Evolutionary conservation across 345 rosid genomes (phyloP), one percentile per base, ranked within the genome.

Genomic region (Lagerstroemia speciosa): DNA sequence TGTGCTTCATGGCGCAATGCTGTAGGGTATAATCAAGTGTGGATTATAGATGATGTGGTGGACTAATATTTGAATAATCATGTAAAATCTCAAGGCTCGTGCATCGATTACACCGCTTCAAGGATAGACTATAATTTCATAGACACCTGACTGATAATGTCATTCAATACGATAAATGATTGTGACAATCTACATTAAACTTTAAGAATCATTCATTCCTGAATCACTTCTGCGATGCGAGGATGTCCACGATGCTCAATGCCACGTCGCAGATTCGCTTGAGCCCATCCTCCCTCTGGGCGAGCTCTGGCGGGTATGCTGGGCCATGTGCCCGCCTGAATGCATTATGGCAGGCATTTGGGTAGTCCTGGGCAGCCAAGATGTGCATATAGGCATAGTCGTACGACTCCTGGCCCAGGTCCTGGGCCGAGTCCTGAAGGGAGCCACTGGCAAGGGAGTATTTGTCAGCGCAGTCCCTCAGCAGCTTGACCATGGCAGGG

Each of bases 321-420:
- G 84, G 29, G 0, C 84, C 82, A 5, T 74, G 71, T 45, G 55
- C 72, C 78, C 83, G 76, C 66, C 79, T 77, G 65, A 90, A 93
- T 0, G 79, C 78, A 71, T 86, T 84, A 34, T 34, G 90, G 67
- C 98, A 93, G 46, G 78, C 89, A 31, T 73, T 84, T 2, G 92
- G 94, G 64, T 90, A 89, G 70, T 90, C 97, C 10, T 75, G 72
- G 10, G 96, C 92, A 0, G 92, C 98, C 80, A 79, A 65, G 1
- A 84, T 69, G 62, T 90, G 86, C 83, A 90, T 73, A 73, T 78
- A 86, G n/a, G 92, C 98, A 29, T 81, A 82, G 69, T 90, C 96
- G 72, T 81, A 87, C 4, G 77, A 67, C 76, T 93, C 96, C 26
- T 38, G 24, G 14, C 33, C 80, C 71, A 90, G 64, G 76, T 90